A percentile compares a stretch with the other conserved stretches of the same genome.
Evolutionary conservation across 2,329 filamentous ascomycete species (phyloP).

Genomic region (Talaromyces verruculosus): DNA sequence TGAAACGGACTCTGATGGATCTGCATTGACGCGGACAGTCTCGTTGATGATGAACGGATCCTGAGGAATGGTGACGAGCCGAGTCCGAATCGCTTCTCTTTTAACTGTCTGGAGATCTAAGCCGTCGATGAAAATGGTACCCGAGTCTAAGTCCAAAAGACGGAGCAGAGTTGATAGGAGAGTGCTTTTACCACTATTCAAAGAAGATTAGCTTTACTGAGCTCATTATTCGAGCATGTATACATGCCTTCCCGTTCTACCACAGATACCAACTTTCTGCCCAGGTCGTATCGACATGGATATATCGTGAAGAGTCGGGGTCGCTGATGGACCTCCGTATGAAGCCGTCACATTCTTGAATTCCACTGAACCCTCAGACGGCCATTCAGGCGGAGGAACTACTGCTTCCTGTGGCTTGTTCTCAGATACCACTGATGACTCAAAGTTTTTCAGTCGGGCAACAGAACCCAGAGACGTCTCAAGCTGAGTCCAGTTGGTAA

Average conservation of each 20-base stretch:
- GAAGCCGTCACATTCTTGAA: constrained; percentile 46
- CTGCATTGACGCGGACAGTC: constrained; percentile 67
- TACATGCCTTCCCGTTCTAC: constrained; percentile 75
- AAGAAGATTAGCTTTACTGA: neutral
- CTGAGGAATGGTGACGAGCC: constrained; percentile 77
- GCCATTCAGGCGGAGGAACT: constrained; percentile 43
- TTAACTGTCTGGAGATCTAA: constrained; percentile 71
- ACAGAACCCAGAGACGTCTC: constrained; percentile 61
- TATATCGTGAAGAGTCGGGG: constrained; percentile 46
- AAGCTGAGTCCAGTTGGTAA: constrained; percentile 56
- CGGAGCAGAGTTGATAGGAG: constrained; percentile 71
- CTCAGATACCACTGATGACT: constrained; percentile 45
- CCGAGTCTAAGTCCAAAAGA: constrained; percentile 67
- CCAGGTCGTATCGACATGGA: constrained; percentile 58
- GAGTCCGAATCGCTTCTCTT: constrained; percentile 68
- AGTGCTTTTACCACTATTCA: constrained; percentile 56
- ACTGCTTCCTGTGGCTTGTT: constrained; percentile 42
- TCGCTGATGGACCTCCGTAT: constrained; percentile 34
- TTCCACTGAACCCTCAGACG: constrained; percentile 42
- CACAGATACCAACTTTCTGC: constrained; percentile 72
- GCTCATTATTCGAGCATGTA: neutral
- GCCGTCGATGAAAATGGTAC: constrained; percentile 68
- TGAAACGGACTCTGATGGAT: constrained; percentile 35
- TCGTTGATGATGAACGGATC: constrained; percentile 81
- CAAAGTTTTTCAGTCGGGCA: constrained; percentile 55